Conservation (phyloP, 2,329 filamentous ascomycete species). For the Escovopsis sp. region DNA sequence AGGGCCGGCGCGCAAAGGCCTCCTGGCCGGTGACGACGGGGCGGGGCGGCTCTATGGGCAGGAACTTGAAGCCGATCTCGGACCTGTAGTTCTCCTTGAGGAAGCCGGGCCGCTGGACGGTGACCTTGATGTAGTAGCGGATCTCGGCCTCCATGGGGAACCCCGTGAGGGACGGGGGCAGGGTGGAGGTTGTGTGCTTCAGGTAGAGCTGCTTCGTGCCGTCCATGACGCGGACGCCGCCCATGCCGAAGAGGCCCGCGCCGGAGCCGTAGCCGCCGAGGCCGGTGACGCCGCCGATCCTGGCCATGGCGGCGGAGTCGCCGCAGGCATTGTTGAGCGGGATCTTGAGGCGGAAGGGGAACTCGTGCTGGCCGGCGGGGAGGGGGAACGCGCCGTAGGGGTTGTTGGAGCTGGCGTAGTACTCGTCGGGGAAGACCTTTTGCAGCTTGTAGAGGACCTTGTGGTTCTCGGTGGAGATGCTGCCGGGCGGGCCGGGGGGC, state of each 20-base stretch:
- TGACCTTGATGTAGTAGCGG: conserved; percentile 90
- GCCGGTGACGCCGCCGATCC: conserved; percentile 37
- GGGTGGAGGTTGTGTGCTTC: conserved; percentile 64
- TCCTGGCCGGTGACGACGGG: conserved; percentile 55
- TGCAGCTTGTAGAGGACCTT: conserved; percentile 63
- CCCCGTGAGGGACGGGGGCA: conserved; percentile 80
- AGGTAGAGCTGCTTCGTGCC: conserved; percentile 48
- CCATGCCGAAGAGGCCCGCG: conserved; percentile 31
- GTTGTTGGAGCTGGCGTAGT: conserved; percentile 24
- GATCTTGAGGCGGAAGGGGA: conserved; percentile 66
- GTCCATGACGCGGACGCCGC: conserved; percentile 45
- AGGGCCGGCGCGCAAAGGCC: conserved; percentile 65
- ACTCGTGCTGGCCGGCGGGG: conserved; percentile 56
- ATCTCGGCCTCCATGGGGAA: conserved; percentile 82
- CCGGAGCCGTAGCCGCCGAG: conserved; percentile 35
- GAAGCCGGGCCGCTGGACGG: conserved; percentile 72
- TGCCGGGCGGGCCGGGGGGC: conserved; percentile 22
- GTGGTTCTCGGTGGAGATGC: conserved; percentile 42
- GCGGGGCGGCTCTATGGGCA: conserved; percentile 83
- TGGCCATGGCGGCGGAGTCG: conserved; percentile 36
- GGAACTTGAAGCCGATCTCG: conserved; percentile 60
- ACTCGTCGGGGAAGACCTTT: conserved; percentile 54
- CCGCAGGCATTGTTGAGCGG: conserved; percentile 62
- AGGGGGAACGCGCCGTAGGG: conserved; percentile 41
- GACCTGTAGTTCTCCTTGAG: conserved; percentile 80